Evolutionary conservation across 257 asterid species (phyloP).

Genomic region (Phtheirospermum japonicum): DNA sequence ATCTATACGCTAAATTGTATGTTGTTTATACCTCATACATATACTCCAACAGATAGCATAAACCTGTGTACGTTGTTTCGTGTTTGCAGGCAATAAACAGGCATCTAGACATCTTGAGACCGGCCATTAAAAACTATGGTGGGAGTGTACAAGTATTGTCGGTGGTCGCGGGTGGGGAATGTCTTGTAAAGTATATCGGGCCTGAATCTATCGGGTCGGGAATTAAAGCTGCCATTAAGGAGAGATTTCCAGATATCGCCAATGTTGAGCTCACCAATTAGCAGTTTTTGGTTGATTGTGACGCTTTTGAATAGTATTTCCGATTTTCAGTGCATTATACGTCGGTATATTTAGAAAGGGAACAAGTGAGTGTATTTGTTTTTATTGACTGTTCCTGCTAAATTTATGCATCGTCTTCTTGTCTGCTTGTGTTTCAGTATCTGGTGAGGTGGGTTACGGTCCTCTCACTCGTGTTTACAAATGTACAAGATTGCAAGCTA

Average conservation of each 20-base stretch:
- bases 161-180: slow-evolving; percentile 48
- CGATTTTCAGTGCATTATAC: too few relatives aligned
- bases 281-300: slow-evolving; percentile 25
- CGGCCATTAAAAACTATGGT: slow-evolving; percentile 84
- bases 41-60: not conserved
- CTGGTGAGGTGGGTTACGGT: too few relatives aligned
- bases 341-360: too few relatives aligned
- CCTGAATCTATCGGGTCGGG: slow-evolving; percentile 90
- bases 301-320: not conserved
- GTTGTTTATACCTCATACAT: not conserved
- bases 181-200: slow-evolving; percentile 64
- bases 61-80: not conserved
- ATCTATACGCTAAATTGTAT: not conserved
- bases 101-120: slow-evolving; percentile 78
- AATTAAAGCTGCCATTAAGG: slow-evolving; percentile 89
- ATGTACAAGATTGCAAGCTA: too few relatives aligned
- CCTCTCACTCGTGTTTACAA: too few relatives aligned
- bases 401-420: too few relatives aligned
- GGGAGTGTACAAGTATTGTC: slow-evolving; percentile 81
- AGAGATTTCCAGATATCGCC: slow-evolving; percentile 74
- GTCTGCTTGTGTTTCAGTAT: too few relatives aligned
- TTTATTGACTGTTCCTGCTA: too few relatives aligned
- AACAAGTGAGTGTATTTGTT: too few relatives aligned
- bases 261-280: slow-evolving; percentile 57
- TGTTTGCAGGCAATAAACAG: slow-evolving; percentile 67